Evolutionary conservation across 2,329 filamentous ascomycete genomes (phyloP).

Genomic region (Arthrobotrys pseudoclavata): DNA sequence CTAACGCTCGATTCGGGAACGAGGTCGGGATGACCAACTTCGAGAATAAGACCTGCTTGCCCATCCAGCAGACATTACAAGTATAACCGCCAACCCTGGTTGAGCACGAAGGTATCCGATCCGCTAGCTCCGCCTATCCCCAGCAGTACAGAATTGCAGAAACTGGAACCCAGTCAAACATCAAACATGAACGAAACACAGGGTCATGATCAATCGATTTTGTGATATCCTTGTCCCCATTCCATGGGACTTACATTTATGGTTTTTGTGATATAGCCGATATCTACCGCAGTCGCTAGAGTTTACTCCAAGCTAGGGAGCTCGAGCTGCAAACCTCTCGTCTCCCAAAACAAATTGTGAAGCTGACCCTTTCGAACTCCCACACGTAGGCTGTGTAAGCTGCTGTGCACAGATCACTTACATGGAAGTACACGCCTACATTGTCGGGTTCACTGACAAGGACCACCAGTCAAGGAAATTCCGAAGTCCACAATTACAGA

Average conservation of each 20-base stretch:
- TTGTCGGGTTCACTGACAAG: conserved; percentile 5
- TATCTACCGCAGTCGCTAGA: not conserved
- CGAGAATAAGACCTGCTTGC: not conserved
- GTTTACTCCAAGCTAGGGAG: not conserved
- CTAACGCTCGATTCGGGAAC: conserved; percentile 10
- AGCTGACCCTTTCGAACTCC: conserved; percentile 7
- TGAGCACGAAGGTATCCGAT: conserved; percentile 12
- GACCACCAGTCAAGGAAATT: not conserved
- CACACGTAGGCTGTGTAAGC: conserved; percentile 20
- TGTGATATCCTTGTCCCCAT: conserved; percentile 4
- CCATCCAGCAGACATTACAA: not conserved
- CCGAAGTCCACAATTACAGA: not conserved
- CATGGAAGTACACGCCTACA: conserved; percentile 8
- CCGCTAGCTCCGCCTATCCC: not conserved
- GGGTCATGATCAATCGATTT: conserved; percentile 5
- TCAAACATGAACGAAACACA: conserved; percentile 22
- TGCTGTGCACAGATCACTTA: conserved; percentile 15
- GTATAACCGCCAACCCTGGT: conserved; percentile 18
- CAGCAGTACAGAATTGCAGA: not conserved
- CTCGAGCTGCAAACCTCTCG: conserved; percentile 21
- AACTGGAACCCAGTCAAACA: not conserved
- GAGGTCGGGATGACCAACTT: not conserved
- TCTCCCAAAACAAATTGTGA: conserved; percentile 17
- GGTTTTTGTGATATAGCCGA: not conserved
- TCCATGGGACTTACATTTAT: not conserved